Base-by-base conservation (phyloP, 345 rosid genomes). In the Hirschfeldia incana region DNA sequence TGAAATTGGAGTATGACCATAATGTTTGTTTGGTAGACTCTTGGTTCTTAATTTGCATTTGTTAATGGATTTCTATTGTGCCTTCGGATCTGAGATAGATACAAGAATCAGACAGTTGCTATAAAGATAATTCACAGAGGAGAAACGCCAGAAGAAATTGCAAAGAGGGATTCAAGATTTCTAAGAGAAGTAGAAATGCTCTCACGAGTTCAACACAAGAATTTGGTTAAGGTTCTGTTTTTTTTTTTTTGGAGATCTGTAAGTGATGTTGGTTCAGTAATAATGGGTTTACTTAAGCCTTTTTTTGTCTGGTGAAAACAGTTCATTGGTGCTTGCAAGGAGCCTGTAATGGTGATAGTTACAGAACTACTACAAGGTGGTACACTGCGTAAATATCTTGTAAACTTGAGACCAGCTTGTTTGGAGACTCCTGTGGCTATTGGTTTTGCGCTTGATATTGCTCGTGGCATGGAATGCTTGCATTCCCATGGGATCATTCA, bases 301-400 rank as follows among this genome's bases (percentile, higher is more conserved):
- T 79, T 10, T 79, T 42, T 32, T 44, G 3, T 8, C 39, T 3
- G 76, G n/a, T 76, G 66, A 65, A 57, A 66, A 67, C 91, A 91
- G 98, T 94, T 94, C 81, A 88, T 94, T 59, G 97, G 98, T 80
- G 95, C 98, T 76, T 94, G 97, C 86, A 91, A 88, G 84, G 97
- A 92, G 82, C 97, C 97, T 58, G 88, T 90, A 42, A 92, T 91
- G 98, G 98, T 94, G 78, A 94, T 94, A 70, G 98, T 92, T 21
- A 94, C 97, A 0, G 97, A 92, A 86, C 97, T 94, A 76, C 84
- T 92, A 28, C 73, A 85, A 46, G 97, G 95, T 16, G 97, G 97
- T 46, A 91, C 97, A 70, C 71, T 94, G 73, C 91, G 97, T 16
- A 94, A 89, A 78, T 92, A 92, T 80, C 77, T 94, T 80, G 78